phyloP scores from a whole-genome alignment of 2,329 filamentous ascomycete species.

The Aspergillus texensis region DNA sequence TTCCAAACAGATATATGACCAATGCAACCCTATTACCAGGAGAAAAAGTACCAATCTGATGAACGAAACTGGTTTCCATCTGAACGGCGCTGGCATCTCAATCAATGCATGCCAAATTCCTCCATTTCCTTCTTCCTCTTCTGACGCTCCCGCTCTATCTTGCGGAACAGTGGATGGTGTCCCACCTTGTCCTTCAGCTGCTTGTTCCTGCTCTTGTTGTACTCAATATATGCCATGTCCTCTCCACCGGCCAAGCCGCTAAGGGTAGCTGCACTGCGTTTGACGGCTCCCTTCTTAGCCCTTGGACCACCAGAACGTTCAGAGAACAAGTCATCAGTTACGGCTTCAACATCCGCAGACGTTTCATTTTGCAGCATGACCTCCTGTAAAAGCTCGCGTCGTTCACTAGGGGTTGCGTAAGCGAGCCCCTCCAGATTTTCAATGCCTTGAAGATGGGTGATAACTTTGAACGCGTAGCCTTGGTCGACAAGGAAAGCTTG shows the following conservation, averaged over 20 bases:
- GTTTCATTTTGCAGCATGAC: conserved; percentile 86
- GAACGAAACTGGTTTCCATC: background rate
- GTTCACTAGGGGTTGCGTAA: conserved; percentile 76
- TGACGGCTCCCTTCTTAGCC: conserved; percentile 60
- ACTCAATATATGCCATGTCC: conserved; percentile 95
- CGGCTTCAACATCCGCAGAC: conserved; percentile 70
- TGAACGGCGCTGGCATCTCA: background rate
- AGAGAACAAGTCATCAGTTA: conserved; percentile 68
- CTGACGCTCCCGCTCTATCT: conserved; percentile 64
- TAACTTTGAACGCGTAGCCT: conserved; percentile 98
- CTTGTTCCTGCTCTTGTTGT: conserved; percentile 73
- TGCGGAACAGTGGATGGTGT: conserved; percentile 67
- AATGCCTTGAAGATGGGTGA: conserved; percentile 90
- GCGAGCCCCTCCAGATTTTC: conserved; percentile 79
- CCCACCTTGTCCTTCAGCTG: conserved; percentile 63
- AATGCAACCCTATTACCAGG: conserved; percentile 1
- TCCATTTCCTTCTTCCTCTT: conserved; percentile 55
- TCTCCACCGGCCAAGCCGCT: conserved; percentile 87
- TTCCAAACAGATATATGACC: background rate
- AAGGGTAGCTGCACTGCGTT: conserved; percentile 81
- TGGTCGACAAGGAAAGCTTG: conserved; percentile 98
- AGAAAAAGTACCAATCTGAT: conserved; percentile 1
- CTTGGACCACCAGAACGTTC: conserved; percentile 52
- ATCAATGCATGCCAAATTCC: conserved; percentile 23
- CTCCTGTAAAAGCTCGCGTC: conserved; percentile 83